phyloP scores from a whole-genome alignment of 2,329 filamentous ascomycete genomes.

The Verticillium nubilum region DNA sequence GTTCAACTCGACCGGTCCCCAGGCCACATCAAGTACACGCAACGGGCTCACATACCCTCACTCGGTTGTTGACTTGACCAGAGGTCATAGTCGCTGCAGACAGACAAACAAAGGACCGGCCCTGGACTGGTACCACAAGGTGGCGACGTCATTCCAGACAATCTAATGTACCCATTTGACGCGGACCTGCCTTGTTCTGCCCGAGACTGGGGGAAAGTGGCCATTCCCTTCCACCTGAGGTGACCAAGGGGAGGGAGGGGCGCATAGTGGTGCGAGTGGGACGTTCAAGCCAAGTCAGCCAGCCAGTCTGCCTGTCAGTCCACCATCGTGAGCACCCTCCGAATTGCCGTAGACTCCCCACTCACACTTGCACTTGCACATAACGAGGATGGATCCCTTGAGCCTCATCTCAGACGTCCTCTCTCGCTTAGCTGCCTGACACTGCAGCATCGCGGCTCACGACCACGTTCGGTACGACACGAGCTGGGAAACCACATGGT shows the following conservation, averaged over 20 bases:
- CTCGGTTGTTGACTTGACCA: background rate
- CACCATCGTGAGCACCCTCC: constrained; percentile 1
- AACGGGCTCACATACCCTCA: too few species aligned
- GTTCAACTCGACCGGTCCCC: background rate
- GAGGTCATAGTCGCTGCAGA: background rate
- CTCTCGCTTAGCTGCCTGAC: background rate
- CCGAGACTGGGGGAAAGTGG: constrained; percentile 10
- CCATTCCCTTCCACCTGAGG: background rate
- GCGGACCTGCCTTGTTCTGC: constrained; percentile 11
- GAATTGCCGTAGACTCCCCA: constrained; percentile 10
- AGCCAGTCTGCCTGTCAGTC: background rate
- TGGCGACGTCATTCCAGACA: constrained; percentile 18
- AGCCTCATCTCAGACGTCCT: constrained; percentile 9
- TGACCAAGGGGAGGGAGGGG: constrained; percentile 1
- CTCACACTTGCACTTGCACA: background rate
- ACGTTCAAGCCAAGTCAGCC: constrained; percentile 2
- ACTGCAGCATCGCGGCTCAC: background rate
- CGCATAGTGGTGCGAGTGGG: constrained; percentile 7
- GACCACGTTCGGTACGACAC: background rate
- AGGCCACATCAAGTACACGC: background rate
- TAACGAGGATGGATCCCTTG: constrained; percentile 5
- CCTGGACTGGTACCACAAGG: constrained; percentile 17
- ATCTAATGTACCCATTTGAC: constrained; percentile 12
- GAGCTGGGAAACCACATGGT: too few species aligned
- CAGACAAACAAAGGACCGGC: background rate